phyloP scores from a whole-genome alignment of 768 basidiomycete genomes.

The Leucosporidium scottii region DNA sequence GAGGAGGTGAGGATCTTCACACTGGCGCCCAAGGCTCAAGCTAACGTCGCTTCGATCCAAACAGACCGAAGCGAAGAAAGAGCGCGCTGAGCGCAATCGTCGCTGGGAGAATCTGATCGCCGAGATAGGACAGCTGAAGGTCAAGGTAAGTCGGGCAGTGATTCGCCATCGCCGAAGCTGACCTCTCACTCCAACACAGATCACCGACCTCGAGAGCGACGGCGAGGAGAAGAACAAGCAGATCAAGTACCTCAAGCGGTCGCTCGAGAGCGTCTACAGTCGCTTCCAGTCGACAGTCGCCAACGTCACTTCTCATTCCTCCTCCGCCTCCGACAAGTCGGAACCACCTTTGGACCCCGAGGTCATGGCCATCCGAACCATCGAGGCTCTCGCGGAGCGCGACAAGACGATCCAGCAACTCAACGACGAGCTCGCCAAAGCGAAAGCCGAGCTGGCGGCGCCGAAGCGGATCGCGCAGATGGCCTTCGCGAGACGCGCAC shows the following conservation, averaged over 20 bases:
- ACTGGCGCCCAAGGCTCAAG: neutral
- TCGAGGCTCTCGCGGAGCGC: constrained; percentile 62
- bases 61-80: constrained; percentile 69
- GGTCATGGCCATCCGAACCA: constrained; percentile 60
- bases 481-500: constrained; percentile 46
- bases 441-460: constrained; percentile 46
- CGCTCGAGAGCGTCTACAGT: constrained; percentile 79
- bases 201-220: constrained; percentile 50
- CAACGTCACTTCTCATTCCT: neutral
- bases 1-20: constrained; percentile 53
- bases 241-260: constrained; percentile 65
- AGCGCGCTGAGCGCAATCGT: constrained; percentile 54
- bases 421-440: constrained; percentile 31
- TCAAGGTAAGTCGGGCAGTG: constrained; percentile 50
- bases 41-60: neutral
- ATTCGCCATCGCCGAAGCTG: neutral
- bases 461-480: constrained; percentile 46
- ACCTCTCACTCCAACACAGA: constrained; percentile 44
- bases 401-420: constrained; percentile 59
- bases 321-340: constrained; percentile 42
- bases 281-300: constrained; percentile 55
- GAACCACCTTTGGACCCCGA: constrained; percentile 38
- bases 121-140: constrained; percentile 64
- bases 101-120: constrained; percentile 67
- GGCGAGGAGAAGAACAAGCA: constrained; percentile 62